phyloP scores from a whole-genome alignment of 306 rosid genomes.

The Medicago lupulina region DNA sequence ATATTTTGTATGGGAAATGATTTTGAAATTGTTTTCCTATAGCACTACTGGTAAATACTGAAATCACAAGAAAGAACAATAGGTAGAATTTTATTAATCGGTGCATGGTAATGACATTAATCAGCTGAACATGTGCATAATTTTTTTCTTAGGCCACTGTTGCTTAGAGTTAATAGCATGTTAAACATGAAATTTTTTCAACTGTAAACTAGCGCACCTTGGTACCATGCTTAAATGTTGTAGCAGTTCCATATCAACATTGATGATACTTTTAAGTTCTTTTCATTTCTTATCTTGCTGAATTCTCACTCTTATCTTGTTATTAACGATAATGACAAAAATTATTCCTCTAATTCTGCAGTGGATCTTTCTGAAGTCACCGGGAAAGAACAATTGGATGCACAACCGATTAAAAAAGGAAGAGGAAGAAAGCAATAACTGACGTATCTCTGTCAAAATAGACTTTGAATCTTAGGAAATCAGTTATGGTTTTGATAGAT shows the following conservation, averaged over 20 bases:
- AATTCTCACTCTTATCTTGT: constrained; percentile 30
- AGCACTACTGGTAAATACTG: constrained; percentile 24
- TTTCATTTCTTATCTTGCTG: constrained; percentile 12
- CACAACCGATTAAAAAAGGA: constrained; percentile 80
- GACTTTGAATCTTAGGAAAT: constrained; percentile 37
- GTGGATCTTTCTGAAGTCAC: constrained; percentile 78
- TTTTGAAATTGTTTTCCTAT: neutral
- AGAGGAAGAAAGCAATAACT: constrained; percentile 83
- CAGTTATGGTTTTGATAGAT: constrained; percentile 32
- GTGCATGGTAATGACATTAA: neutral
- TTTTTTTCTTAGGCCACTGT: constrained; percentile 5
- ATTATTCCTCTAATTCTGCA: constrained; percentile 41
- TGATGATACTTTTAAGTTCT: constrained; percentile 14
- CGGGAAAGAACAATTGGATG: constrained; percentile 79
- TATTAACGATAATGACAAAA: neutral
- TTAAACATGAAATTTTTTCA: constrained; percentile 31
- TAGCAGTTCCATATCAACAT: neutral
- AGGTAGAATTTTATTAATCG: constrained; percentile 18
- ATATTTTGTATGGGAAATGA: constrained; percentile 15
- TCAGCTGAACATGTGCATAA: constrained; percentile 17
- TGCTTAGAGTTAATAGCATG: constrained; percentile 23
- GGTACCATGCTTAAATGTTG: constrained; percentile 15
- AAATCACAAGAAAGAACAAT: constrained; percentile 21
- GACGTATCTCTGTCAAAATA: constrained; percentile 36
- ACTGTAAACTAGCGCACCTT: constrained; percentile 25